phyloP scores from a whole-genome alignment of 2,329 filamentous ascomycete genomes.

The Bertia moriformis region DNA sequence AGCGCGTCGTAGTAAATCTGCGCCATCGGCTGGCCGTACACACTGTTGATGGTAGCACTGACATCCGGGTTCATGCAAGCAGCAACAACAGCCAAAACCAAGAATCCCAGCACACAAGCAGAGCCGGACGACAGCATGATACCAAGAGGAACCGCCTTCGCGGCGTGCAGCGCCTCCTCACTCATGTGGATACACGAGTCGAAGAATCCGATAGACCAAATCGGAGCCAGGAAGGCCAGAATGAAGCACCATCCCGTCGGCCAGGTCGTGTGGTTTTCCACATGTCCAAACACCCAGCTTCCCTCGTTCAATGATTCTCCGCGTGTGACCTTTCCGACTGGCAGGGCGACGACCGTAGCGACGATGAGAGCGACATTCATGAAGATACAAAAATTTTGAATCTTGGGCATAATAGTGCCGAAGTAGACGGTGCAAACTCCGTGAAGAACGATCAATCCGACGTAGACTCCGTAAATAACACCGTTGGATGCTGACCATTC shows the following conservation, averaged over 20 bases:
- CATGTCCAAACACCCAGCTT: constrained; percentile 37
- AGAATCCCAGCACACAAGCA: constrained; percentile 39
- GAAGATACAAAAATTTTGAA: constrained; percentile 39
- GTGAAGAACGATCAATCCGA: constrained; percentile 35
- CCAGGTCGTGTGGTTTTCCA: constrained; percentile 42
- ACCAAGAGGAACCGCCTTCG: constrained; percentile 40
- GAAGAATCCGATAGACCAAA: constrained; percentile 45
- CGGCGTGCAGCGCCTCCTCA: constrained; percentile 45
- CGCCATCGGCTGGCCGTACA: constrained; percentile 44
- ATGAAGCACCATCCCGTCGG: constrained; percentile 42
- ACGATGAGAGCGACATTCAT: constrained; percentile 39
- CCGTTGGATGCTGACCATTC: constrained; percentile 38
- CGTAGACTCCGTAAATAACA: constrained; percentile 40
- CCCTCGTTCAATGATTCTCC: constrained; percentile 19
- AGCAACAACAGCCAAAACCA: constrained; percentile 40
- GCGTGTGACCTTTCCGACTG: constrained; percentile 24
- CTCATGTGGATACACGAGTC: constrained; percentile 44
- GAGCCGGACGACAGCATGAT: constrained; percentile 41
- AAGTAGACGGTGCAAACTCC: constrained; percentile 35
- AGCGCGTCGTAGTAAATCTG: constrained; percentile 46
- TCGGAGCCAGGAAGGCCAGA: constrained; percentile 42
- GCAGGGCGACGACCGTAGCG: constrained; percentile 40
- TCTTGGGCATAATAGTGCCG: constrained; percentile 39
- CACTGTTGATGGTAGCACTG: constrained; percentile 25
- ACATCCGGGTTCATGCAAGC: constrained; percentile 38